Evolutionary conservation across 176 grass and related monocot genomes (phyloP).

Genomic region (Eleusine coracana): DNA sequence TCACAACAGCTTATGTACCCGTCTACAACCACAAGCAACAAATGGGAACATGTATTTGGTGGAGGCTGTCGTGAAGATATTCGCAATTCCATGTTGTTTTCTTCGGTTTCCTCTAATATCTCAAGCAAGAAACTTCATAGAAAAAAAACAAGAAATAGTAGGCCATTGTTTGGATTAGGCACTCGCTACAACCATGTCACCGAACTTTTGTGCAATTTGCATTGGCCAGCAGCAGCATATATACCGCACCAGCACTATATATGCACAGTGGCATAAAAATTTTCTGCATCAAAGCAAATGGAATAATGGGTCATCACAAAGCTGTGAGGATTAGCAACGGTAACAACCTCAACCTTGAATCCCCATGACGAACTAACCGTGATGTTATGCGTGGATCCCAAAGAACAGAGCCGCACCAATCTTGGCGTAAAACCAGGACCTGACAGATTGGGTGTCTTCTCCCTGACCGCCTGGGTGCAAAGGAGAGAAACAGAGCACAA

Average conservation of each 20-base stretch:
- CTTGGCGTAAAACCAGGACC: too few relatives aligned
- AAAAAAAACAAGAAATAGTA: not conserved
- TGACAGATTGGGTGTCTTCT: too few relatives aligned
- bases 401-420: too few relatives aligned
- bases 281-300: not conserved
- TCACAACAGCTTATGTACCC: not conserved
- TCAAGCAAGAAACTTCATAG: not conserved
- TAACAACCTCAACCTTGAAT: too few relatives aligned
- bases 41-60: not conserved
- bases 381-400: too few relatives aligned
- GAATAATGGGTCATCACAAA: too few relatives aligned
- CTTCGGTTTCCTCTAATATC: slow-evolving; percentile 10
- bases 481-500: too few relatives aligned
- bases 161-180: not conserved
- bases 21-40: not conserved
- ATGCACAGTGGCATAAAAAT: not conserved
- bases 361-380: too few relatives aligned
- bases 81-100: not conserved
- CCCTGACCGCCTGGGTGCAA: too few relatives aligned
- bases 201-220: not conserved
- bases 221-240: not conserved
- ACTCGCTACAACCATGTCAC: too few relatives aligned
- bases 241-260: not conserved
- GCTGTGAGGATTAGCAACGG: too few relatives aligned
- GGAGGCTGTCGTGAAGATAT: too few relatives aligned